Base-by-base conservation (phyloP, 129 eudicot species). In the Rutidosis leptorrhynchoides region DNA sequence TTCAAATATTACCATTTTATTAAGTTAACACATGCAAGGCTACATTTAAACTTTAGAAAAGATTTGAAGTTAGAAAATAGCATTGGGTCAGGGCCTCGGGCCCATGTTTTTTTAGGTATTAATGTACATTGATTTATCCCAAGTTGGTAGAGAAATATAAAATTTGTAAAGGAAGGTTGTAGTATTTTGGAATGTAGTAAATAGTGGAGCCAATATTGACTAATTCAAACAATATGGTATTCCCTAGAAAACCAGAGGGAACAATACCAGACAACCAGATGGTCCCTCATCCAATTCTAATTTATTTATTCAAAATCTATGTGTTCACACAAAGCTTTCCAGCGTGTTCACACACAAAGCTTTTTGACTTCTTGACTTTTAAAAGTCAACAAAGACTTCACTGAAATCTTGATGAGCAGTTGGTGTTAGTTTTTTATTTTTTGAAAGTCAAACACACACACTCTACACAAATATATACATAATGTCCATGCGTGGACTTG, bases 191-290 rank as follows among this genome's bases (percentile, higher is more conserved):
- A 64, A 21, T 56, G 72, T 65, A 20, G 30, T 62, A 17, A 32
- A 62, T 71, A 62, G 15, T 64, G 43, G 56, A 52, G 70, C 69
- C 69, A 72, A 62, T 72, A 8, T 73, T 73, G 65, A 73, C 64
- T 64, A 64, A 57, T 65, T 42, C 45, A 63, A 72, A 46, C 71
- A 67, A 7, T 29, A 29, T 45, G 71, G 53, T 45, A 35, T 52
- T 68, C 71, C 14, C 30, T 22, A 21, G 9, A 74, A 42, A 65
- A 55, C 64, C 17, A 57, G 8, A 65, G 78, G 72, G 52, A 56
- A 37, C 64, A 67, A 65, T 7, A 22, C 42, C 69, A 62, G 76
- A 52, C 62, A 49, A 52, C 63, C 48, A 23, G 14, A 52, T 72
- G 64, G 56, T 62, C 64, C 56, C 77, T 62, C 45, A 62, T 52